phyloP scores from a whole-genome alignment of 2,329 filamentous ascomycete species.

The Colletotrichum sublineola region DNA sequence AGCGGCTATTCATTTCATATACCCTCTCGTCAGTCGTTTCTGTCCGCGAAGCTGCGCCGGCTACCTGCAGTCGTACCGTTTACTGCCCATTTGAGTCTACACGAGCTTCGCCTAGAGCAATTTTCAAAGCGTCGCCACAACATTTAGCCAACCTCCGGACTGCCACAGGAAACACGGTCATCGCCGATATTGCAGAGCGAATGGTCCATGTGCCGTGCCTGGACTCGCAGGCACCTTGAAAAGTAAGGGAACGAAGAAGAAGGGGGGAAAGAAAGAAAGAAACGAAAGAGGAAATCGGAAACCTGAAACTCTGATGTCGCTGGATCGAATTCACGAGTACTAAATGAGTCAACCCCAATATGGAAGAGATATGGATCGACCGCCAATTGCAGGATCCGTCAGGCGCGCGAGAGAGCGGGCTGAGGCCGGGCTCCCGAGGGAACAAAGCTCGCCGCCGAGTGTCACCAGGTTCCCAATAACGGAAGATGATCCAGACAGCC shows the following conservation, averaged over 20 bases:
- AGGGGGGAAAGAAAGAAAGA: slow-evolving; percentile 38
- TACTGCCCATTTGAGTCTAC: slow-evolving; percentile 39
- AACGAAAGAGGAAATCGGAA: slow-evolving; percentile 40
- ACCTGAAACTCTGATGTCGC: slow-evolving; percentile 45
- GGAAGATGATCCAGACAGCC: slow-evolving; percentile 37
- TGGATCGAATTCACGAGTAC: slow-evolving; percentile 46
- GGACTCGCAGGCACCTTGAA: slow-evolving; percentile 30
- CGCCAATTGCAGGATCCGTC: slow-evolving; percentile 63
- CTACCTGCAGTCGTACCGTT: slow-evolving; percentile 13
- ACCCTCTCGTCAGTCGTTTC: slow-evolving; percentile 29
- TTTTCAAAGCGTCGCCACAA: slow-evolving; percentile 37
- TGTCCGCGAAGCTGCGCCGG: slow-evolving; percentile 33
- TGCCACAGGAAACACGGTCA: slow-evolving; percentile 32
- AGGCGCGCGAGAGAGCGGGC: slow-evolving; percentile 68
- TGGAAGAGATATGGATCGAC: slow-evolving; percentile 66
- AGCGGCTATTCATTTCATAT: slow-evolving; percentile 39
- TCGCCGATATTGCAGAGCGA: slow-evolving; percentile 32
- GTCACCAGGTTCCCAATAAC: slow-evolving; percentile 47
- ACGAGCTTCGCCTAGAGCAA: slow-evolving; percentile 44
- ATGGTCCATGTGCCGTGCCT: slow-evolving; percentile 31
- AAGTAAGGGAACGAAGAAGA: slow-evolving; percentile 20
- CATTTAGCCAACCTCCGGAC: slow-evolving; percentile 12
- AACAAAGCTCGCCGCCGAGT: slow-evolving; percentile 44
- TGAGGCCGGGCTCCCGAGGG: slow-evolving; percentile 54
- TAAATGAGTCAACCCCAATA: slow-evolving; percentile 70